Evolutionary conservation across 2,329 filamentous ascomycete species (phyloP), one percentile per base, ranked within the genome.

Genomic region (Fusarium mundagurra): DNA sequence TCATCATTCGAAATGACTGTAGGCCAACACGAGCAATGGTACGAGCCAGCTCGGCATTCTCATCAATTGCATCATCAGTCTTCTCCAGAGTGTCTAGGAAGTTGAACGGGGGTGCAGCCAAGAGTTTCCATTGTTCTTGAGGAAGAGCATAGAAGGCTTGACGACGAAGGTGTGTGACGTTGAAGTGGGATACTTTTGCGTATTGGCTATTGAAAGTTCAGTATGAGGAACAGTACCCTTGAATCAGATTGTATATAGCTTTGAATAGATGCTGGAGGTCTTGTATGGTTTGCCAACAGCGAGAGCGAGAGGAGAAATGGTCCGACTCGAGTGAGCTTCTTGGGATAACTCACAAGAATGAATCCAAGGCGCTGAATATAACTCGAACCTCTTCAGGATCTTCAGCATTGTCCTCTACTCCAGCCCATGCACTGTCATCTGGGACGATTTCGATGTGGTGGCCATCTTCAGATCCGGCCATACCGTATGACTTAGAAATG

Each of bases 101-200:
- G 66, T 91, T 93, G 85, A 98, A 97, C 0, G 95, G 96, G 1
- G 93, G 91, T 9, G 88, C 88, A 0, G 94, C 92, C 2, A 99
- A 89, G 80, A 97, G 88, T 78, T 93, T 89, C 91, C 94, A 96
- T 81, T 99, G 95, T 4, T 88, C 86, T 67, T 92, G 91, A 3
- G 96, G 94, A 11, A 99, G 88, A 14, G 95, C 93, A 82, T 98
- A 99, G 83, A 99, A 98, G 20, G 94, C 93, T 82, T 96, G 95
- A 34, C 97, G 92, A 29, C 96, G 92, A 24, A 95, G 88, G 82
- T 98, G 96, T 9, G 96, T 98, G 73, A 93, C 92, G 82, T 97
- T 97, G 84, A 93, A 93, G 82, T 98, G 96, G 10, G 95, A 93
- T 31, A 91, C 90, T 78, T 92, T 93, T 73, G 93, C 92, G 82